Evolutionary conservation across 2,329 filamentous ascomycete genomes (phyloP), one percentile per base, ranked within the genome.

Genomic region (Pestalotiopsis sp.): DNA sequence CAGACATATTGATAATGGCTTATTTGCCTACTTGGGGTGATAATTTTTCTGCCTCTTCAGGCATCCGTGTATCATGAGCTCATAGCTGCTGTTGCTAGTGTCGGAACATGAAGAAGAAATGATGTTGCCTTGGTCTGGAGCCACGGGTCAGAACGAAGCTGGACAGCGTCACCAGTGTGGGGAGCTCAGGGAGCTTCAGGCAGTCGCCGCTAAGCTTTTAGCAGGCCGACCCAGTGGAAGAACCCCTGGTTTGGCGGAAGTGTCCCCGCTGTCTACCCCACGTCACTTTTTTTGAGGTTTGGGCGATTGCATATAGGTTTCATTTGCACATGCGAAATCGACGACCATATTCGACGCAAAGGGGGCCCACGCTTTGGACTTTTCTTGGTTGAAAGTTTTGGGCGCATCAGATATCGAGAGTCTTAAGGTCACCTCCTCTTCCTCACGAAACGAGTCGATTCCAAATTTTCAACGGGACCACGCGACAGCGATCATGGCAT

Each of bases 1-100:
- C 78, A 71, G 87, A 88, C 87, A 90, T 90, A 72, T 70, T 78
- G 73, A 71, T 56, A 20, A 4, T 57, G 45, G 39, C 45, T 39
- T 57, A 14, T 41, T n/a, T 56, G 23, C 45, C 62, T n/a, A 20
- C 23, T 68, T 49, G 61, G 59, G 59, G 61, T 27, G 39, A 63
- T 63, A 41, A 41, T 14, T 3, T 39, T 27, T 36, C 62, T 61
- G 59, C 59, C 59, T 38, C 17, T 23, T 45, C 36, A 65, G 62
- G 62, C 62, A 65, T 11, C 62, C 17, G 17, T 36, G 57, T 66
- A 56, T 66, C 45, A 66, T 58, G 31, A 66, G 64, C 13, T 38
- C 64, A 66, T 66, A 56, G 49, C 49, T 27, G 36, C 27, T 65
- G 23, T 12, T 23, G 20, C 41, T 49, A 52, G 45, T 52, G 45